Conservation (phyloP, 164 flowering plant species). For the Malania oleifera region DNA sequence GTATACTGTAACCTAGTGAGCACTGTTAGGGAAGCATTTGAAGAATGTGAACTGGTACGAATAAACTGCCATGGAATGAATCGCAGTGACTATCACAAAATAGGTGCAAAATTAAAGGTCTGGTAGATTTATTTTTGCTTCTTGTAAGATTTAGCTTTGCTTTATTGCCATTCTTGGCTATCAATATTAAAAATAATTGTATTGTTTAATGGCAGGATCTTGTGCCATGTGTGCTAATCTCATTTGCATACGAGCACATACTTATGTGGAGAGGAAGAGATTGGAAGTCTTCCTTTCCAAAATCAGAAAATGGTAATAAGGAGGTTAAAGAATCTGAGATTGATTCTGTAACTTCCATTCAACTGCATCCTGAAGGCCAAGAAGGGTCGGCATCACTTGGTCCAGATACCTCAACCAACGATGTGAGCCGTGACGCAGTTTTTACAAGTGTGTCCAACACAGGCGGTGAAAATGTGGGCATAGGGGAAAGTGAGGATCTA, state of each 20-base stretch:
- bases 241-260: slow-evolving; percentile 79
- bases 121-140: background rate
- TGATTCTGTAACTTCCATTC: slow-evolving; percentile 8
- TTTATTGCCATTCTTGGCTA: no score
- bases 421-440: slow-evolving; percentile 4
- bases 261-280: slow-evolving; percentile 87
- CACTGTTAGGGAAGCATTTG: slow-evolving; percentile 84
- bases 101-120: slow-evolving; percentile 90
- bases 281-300: slow-evolving; percentile 59
- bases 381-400: slow-evolving; percentile 18
- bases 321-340: slow-evolving; percentile 16
- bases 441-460: background rate
- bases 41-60: slow-evolving; percentile 82
- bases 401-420: slow-evolving; percentile 4
- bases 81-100: slow-evolving; percentile 68
- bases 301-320: slow-evolving; percentile 16
- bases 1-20: slow-evolving; percentile 58
- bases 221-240: slow-evolving; percentile 79
- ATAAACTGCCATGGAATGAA: slow-evolving; percentile 84
- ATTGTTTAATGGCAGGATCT: slow-evolving; percentile 59
- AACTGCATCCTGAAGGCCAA: slow-evolving; percentile 18
- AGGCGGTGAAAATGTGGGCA: slow-evolving; percentile 11
- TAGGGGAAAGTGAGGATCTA: slow-evolving; percentile 14
- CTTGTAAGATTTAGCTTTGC: background rate
- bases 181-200: background rate